phyloP scores from a whole-genome alignment of 2,329 filamentous ascomycete genomes.

The Aspergillus latus region DNA sequence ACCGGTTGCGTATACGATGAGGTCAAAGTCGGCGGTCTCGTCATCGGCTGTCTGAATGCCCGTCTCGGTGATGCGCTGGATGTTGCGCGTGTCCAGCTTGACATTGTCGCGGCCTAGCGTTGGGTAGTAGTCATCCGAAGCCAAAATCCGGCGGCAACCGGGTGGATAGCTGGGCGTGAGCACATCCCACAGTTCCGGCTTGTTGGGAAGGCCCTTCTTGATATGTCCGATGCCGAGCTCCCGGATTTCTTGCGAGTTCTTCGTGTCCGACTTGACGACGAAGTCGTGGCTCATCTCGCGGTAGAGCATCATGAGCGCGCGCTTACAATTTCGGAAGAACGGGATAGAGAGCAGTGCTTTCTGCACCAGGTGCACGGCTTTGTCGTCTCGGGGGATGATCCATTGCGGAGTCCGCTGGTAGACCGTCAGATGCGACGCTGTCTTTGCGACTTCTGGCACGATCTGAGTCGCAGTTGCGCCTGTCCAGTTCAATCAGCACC shows the following conservation, averaged over 20 bases:
- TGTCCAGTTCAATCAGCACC: conserved; percentile 15
- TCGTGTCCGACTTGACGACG: conserved; percentile 41
- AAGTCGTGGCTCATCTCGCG: conserved; percentile 52
- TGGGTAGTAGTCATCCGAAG: conserved; percentile 58
- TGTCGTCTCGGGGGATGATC: conserved; percentile 56
- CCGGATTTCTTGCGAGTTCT: conserved; percentile 44
- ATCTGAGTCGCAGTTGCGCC: conserved; percentile 61
- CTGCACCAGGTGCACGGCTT: conserved; percentile 44
- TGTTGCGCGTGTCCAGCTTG: conserved; percentile 51
- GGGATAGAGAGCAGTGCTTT: conserved; percentile 50
- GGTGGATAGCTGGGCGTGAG: conserved; percentile 55
- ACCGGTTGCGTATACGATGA: conserved; percentile 60
- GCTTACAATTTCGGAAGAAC: conserved; percentile 51
- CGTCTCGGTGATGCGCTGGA: conserved; percentile 47
- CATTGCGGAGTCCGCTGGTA: conserved; percentile 62
- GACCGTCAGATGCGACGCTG: conserved; percentile 51
- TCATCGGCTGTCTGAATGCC: conserved; percentile 50
- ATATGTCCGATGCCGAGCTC: conserved; percentile 40
- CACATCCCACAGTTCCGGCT: conserved; percentile 53
- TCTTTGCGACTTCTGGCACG: conserved; percentile 56
- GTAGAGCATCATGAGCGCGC: conserved; percentile 56
- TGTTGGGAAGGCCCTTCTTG: conserved; percentile 48
- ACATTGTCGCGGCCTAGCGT: conserved; percentile 51
- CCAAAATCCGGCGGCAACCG: conserved; percentile 57
- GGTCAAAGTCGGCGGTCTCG: conserved; percentile 50